Evolutionary conservation across 805 yeast genomes (phyloP).

Genomic region (Candida anglica): DNA sequence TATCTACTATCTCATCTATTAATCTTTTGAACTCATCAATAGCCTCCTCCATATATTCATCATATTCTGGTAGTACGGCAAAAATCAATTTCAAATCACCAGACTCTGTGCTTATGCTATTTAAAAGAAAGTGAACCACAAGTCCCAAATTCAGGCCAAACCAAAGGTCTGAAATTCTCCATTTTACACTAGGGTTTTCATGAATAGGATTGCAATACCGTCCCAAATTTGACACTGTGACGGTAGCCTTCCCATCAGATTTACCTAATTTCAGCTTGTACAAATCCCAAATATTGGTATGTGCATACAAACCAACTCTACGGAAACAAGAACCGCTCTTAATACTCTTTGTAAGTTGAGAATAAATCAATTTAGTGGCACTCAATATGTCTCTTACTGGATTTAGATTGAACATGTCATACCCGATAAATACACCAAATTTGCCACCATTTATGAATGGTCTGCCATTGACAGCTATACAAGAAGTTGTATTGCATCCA

Average conservation of each 20-base stretch:
- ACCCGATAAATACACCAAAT: constrained; percentile 5
- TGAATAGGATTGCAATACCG: neutral
- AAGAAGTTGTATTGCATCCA: constrained; percentile 4
- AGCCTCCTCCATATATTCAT: constrained; percentile 8
- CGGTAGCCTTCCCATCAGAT: constrained; percentile 7
- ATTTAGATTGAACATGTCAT: neutral
- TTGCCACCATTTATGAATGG: constrained; percentile 5
- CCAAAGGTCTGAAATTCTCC: constrained; percentile 10
- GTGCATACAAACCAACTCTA: constrained; percentile 9
- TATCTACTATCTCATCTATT: constrained; percentile 1
- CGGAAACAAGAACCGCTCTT: constrained; percentile 6
- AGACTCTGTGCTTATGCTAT: constrained; percentile 9
- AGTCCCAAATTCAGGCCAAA: constrained; percentile 17
- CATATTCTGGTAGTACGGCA: constrained; percentile 8
- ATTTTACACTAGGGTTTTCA: neutral
- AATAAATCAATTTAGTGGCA: neutral
- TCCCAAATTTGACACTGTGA: constrained; percentile 19
- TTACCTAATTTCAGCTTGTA: constrained; percentile 8
- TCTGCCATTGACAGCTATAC: constrained; percentile 9
- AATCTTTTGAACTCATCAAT: constrained; percentile 5
- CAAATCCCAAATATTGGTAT: constrained; percentile 9
- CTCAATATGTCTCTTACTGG: constrained; percentile 1
- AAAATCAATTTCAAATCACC: constrained; percentile 14
- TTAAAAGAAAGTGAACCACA: constrained; percentile 8
- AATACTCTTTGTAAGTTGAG: neutral